Conservation (phyloP, 2,329 filamentous ascomycete genomes). For the Dendryphion nanum region DNA sequence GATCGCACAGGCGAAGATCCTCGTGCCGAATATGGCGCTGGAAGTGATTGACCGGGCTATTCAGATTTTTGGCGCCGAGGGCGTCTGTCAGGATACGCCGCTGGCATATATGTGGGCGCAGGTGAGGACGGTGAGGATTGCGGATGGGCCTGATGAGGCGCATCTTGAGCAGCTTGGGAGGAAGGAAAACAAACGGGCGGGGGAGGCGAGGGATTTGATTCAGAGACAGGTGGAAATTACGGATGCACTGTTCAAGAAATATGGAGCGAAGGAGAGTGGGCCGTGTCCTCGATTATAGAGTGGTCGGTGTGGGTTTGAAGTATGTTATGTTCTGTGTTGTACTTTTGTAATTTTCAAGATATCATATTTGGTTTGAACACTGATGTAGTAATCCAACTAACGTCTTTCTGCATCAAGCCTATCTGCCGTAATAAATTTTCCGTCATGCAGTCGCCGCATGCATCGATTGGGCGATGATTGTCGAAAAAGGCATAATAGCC, state of each 20-base stretch:
- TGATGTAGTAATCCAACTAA: too few relatives aligned
- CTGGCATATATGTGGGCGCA: constrained; percentile 72
- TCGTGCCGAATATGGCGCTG: constrained; percentile 76
- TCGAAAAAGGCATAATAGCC: too few relatives aligned
- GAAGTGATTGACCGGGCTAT: constrained; percentile 88
- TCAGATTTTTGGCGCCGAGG: constrained; percentile 83
- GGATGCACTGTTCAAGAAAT: constrained; percentile 61
- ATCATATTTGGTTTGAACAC: too few relatives aligned
- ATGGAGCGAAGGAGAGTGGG: constrained; percentile 33
- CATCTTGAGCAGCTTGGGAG: constrained; percentile 67
- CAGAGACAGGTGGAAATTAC: constrained; percentile 61
- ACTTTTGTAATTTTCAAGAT: too few relatives aligned
- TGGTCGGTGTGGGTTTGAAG: too few relatives aligned
- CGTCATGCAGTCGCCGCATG: too few relatives aligned
- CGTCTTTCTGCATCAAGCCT: too few relatives aligned
- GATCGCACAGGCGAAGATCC: constrained; percentile 89
- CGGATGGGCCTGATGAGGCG: constrained; percentile 93
- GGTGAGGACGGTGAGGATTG: constrained; percentile 75
- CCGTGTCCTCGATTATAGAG: constrained; percentile 9
- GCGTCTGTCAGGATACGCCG: constrained; percentile 89
- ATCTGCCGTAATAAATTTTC: too few relatives aligned
- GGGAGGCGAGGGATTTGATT: constrained; percentile 58
- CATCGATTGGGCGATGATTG: too few relatives aligned
- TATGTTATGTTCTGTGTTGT: too few relatives aligned
- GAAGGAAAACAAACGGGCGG: constrained; percentile 70